phyloP scores from a whole-genome alignment of 768 basidiomycete species.

The Pleurotus platypus region DNA sequence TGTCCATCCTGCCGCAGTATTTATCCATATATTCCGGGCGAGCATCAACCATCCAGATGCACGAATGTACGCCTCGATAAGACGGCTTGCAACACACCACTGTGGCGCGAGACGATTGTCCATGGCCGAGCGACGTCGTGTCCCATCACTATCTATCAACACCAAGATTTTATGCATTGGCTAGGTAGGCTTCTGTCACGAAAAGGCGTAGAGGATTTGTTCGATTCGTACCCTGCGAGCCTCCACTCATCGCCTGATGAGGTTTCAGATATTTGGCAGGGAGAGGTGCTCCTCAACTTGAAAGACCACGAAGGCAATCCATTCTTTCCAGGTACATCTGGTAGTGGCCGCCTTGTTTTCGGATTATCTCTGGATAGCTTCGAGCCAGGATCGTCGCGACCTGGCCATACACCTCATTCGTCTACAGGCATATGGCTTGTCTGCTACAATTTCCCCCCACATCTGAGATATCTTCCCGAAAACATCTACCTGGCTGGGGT shows the following conservation, averaged over 20 bases:
- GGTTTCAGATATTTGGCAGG: slow-evolving; percentile 24
- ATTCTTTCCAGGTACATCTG: slow-evolving; percentile 11
- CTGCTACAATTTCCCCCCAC: slow-evolving; percentile 31
- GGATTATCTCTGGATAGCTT: slow-evolving; percentile 14
- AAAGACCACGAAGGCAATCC: slow-evolving; percentile 20
- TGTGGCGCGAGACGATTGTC: neutral
- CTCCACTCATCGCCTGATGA: slow-evolving; percentile 1
- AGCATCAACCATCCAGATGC: slow-evolving; percentile 9
- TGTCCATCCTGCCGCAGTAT: slow-evolving; percentile 22
- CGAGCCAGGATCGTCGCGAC: neutral
- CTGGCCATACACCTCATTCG: slow-evolving; percentile 8
- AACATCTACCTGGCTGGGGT: slow-evolving; percentile 41
- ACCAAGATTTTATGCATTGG: slow-evolving; percentile 21
- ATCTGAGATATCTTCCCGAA: slow-evolving; percentile 27
- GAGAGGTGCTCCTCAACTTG: slow-evolving; percentile 20
- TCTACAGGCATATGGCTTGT: slow-evolving; percentile 22
- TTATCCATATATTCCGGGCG: slow-evolving; percentile 12
- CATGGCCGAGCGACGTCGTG: neutral
- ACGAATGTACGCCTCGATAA: slow-evolving; percentile 11
- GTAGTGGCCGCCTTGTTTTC: slow-evolving; percentile 18
- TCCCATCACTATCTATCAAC: slow-evolving; percentile 15
- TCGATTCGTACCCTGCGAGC: slow-evolving; percentile 13
- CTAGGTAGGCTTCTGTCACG: slow-evolving; percentile 21
- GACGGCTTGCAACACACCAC: neutral
- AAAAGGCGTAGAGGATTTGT: slow-evolving; percentile 20